Evolutionary conservation across 2,329 filamentous ascomycete species (phyloP).

Genomic region (Alternaria hordeiaustralica): DNA sequence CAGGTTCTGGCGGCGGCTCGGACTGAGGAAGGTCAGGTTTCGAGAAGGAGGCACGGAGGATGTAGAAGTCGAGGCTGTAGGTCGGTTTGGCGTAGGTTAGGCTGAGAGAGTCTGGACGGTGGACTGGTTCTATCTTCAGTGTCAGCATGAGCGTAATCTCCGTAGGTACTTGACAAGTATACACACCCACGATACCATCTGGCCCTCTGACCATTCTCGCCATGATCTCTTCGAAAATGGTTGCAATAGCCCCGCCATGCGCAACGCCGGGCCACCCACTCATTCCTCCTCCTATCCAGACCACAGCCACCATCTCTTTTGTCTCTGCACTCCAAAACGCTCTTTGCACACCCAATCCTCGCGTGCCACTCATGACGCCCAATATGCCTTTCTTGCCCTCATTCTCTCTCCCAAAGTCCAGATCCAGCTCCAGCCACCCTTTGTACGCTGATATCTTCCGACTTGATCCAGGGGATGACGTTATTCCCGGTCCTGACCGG

Average conservation of each 20-base stretch:
- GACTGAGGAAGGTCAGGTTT: constrained; percentile 32
- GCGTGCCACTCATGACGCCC: constrained; percentile 44
- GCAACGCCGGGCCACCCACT: constrained; percentile 74
- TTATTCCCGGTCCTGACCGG: constrained; percentile 16
- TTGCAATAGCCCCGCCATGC: constrained; percentile 74
- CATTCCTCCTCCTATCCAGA: constrained; percentile 70
- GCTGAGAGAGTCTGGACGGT: constrained; percentile 48
- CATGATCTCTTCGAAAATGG: constrained; percentile 72
- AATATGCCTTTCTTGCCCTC: constrained; percentile 35
- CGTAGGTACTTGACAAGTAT: not conserved
- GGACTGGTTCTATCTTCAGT: constrained; percentile 28
- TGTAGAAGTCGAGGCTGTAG: constrained; percentile 67
- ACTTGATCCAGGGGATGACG: not conserved
- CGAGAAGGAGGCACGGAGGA: constrained; percentile 59
- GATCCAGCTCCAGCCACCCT: constrained; percentile 41
- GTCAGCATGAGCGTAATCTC: not conserved
- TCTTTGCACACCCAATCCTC: constrained; percentile 59
- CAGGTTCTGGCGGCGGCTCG: constrained; percentile 31
- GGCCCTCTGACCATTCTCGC: constrained; percentile 69
- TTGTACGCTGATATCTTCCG: constrained; percentile 23
- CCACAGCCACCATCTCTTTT: constrained; percentile 66
- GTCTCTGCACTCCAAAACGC: constrained; percentile 68
- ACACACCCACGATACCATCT: constrained; percentile 34
- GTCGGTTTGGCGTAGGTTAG: constrained; percentile 70
- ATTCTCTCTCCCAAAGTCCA: constrained; percentile 28